Base-by-base conservation (phyloP, 805 yeast species). In the Candida maris region DNA sequence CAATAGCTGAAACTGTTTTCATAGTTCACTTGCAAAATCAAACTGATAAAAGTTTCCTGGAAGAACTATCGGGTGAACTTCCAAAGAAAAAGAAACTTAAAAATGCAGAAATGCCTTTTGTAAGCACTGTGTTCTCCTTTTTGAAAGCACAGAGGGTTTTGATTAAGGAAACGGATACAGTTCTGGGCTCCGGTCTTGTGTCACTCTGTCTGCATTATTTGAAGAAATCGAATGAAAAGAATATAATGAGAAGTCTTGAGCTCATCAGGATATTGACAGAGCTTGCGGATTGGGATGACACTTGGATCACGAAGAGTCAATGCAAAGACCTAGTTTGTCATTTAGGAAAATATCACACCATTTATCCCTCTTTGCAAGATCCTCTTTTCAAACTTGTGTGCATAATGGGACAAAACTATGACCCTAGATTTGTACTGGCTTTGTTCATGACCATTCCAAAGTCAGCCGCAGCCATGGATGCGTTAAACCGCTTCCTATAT, bases 1-100 rank as follows among this genome's bases (percentile, higher is more conserved):
- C 45, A 0, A 52, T 75, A 4, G 61, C 68, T 30, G 51, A 62
- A 27, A 45, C 39, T 1, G 45, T 77, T 1, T 68, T 77, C 68
- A 31, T 25, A 0, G 59, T 65, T 27, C 70, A 73, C 45, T 29
- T 67, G 16, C 57, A 59, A 12, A 76, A 73, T 41, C 14, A 37
- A 1, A 27, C 46, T 3, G 51, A 54, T 29, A 33, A 40, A n/a
- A 18, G 35, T 2, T 70, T 57, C 34, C 23, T 64, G 4, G 14
- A 24, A 4, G 33, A 34, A 4, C 10, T 38, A 1, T 37, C 35
- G 12, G 20, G 34, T 3, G 22, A 35, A 6, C n/a, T 51, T 16
- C 4, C 12, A 3, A 32, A 19, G 6, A 20, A 30, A 19, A 20
- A 32, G 10, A n/a, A 14, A 23, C 36, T 2, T 19, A 28, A 3